These are phyloP conservation scores for Paramecium bursaria DNA, from an alignment of 73 alveolate genomes.

Conservation along the genomic window DNA sequence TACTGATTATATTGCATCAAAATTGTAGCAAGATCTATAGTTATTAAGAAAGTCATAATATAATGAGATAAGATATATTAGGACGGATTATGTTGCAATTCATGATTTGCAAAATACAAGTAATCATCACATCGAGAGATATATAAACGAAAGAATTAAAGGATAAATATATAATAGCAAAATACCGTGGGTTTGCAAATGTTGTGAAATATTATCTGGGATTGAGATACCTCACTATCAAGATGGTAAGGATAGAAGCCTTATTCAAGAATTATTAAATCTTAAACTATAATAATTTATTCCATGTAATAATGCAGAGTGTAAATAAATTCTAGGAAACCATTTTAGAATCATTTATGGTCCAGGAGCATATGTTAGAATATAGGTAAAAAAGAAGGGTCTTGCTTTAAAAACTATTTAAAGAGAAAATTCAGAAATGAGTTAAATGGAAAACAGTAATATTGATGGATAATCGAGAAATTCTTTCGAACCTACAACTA, in stretches of 20 bases:
- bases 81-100: neutral
- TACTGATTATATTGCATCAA: neutral
- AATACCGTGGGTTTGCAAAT: conserved; percentile 24
- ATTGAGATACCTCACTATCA: no score
- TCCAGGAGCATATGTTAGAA: conserved; percentile 46
- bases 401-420: no score
- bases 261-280: no score
- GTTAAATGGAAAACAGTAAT: no score
- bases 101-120: conserved; percentile 38
- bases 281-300: no score
- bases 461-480: no score
- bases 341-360: conserved; percentile 43
- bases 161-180: conserved; percentile 21
- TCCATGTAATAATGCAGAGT: conserved; percentile 5
- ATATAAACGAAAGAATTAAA: neutral
- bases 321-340: neutral
- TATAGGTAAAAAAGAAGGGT: neutral
- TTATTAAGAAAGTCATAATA: neutral
- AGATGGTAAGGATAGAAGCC: neutral
- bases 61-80: neutral
- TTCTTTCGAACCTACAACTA: no score
- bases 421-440: no score
- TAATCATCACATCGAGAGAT: neutral
- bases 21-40: neutral
- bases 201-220: neutral